A percentile compares a stretch with the other conserved stretches of the same genome.
Conservation (phyloP, 2,329 filamentous ascomycete genomes). For the Monosporascus cannonballus region DNA sequence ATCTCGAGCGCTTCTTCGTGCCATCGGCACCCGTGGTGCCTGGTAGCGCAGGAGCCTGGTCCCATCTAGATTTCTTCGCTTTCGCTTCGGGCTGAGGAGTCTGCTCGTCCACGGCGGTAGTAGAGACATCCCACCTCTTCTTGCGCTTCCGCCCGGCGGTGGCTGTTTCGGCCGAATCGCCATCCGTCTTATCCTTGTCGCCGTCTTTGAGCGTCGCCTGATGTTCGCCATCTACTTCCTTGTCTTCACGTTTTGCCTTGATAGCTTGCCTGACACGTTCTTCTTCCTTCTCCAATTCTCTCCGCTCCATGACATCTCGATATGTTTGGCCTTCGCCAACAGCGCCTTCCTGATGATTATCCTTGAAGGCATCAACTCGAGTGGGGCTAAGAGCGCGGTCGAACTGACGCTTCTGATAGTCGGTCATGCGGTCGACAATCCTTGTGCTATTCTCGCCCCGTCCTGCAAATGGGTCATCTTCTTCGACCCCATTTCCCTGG, state of each 20-base stretch:
- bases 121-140: constrained; percentile 84
- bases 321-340: constrained; percentile 74
- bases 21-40: constrained; percentile 48
- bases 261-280: constrained; percentile 77
- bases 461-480: constrained; percentile 81
- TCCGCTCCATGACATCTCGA: constrained; percentile 81
- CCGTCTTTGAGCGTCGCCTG: constrained; percentile 68
- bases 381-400: constrained; percentile 82
- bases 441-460: constrained; percentile 81
- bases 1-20: constrained; percentile 74
- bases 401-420: constrained; percentile 95
- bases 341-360: constrained; percentile 62
- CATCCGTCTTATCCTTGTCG: constrained; percentile 68
- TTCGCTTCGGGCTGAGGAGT: constrained; percentile 52
- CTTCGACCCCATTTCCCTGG: constrained; percentile 76
- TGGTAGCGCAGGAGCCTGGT: constrained; percentile 62
- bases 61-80: constrained; percentile 79
- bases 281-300: constrained; percentile 90
- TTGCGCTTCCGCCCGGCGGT: constrained; percentile 72
- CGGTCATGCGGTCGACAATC: constrained; percentile 88
- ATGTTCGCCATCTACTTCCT: constrained; percentile 55
- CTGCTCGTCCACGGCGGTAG: constrained; percentile 46
- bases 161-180: constrained; percentile 59
- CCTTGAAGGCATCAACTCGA: constrained; percentile 77
- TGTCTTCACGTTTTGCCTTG: constrained; percentile 61